Conservation (phyloP, 2,329 filamentous ascomycete species). For the Talaromyces funiculosus region DNA sequence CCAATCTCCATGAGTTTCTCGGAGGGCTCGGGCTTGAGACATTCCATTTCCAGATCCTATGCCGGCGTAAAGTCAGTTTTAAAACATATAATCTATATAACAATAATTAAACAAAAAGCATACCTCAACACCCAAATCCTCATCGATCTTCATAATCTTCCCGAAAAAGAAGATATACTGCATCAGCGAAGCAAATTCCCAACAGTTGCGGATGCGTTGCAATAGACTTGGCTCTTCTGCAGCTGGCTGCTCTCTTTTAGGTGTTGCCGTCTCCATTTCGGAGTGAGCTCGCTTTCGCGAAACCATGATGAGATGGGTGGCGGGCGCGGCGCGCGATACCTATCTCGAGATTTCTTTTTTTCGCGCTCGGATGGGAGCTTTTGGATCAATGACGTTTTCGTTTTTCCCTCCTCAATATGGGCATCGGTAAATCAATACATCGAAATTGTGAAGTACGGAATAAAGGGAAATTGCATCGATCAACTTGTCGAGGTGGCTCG, state of each 20-base stretch:
- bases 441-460: not conserved
- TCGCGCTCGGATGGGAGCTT: not conserved
- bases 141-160: constrained; percentile 79
- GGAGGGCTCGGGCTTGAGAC: constrained; percentile 68
- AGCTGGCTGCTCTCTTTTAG: constrained; percentile 28
- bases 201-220: constrained; percentile 74
- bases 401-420: not conserved
- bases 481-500: not conserved
- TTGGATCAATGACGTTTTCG: constrained; percentile 1
- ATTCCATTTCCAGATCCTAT: constrained; percentile 84
- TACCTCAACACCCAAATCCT: constrained; percentile 87
- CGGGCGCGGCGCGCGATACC: not conserved
- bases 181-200: constrained; percentile 90
- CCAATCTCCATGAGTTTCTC: constrained; percentile 73
- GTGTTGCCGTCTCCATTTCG: constrained; percentile 43
- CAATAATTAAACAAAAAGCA: constrained; percentile 17
- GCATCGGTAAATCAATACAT: not conserved
- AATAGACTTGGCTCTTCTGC: constrained; percentile 45
- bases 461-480: not conserved
- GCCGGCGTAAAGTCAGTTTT: not conserved
- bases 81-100: not conserved
- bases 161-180: constrained; percentile 94
- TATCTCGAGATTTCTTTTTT: constrained; percentile 1
- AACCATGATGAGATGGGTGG: constrained; percentile 40
- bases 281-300: constrained; percentile 53